Evolutionary conservation across 2,329 filamentous ascomycete species (phyloP), one percentile per base, ranked within the genome.

Genomic region (Exophiala oligosperma): DNA sequence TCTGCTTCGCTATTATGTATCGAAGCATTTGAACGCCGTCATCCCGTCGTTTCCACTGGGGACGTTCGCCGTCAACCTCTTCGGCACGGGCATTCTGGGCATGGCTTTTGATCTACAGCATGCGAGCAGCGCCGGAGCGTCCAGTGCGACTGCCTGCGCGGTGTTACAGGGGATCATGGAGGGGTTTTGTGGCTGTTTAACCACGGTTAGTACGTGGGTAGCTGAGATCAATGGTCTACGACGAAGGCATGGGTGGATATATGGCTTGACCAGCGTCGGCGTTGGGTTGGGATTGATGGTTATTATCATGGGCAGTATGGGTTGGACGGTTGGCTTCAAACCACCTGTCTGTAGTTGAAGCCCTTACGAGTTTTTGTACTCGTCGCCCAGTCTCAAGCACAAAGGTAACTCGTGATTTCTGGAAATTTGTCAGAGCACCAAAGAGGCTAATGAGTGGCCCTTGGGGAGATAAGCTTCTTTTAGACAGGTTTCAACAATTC

Each of bases 91-190:
- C 0, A 73, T 95, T 17, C 72, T 94, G 40, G 91, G 84, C 17
- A 87, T 90, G 81, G 80, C 84, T 5, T 95, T 84, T 77, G 88
- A 92, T 66, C 75, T 95, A 43, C 88, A 90, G 59, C 90, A 91
- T 67, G 75, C 82, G 4, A 61, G 61, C 28, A 79, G 77, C 0
- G 64, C 81, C 1, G 68, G 63, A 53, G 60, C 64, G 59, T 68
- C 86, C 1, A 84, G 82, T 40, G 32, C 59, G 3, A 62, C 52
- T 52, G 57, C 59, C 9, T 91, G 86, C 60, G 84, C 87, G 68
- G 80, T 88, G 1, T 69, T 89, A 35, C 82, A 86, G 65, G 84
- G 84, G 1, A 70, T 87, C 3, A 79, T 83, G 67, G 83, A 87
- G 70, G 84, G 84, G 1, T 86, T 87, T 67, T 87, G 84, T 66